Percentiles rank a stretch among this genome's conserved stretches.
phyloP scores from a whole-genome alignment of 1,139 yeast species.

The Candida pseudoviswanathii region DNA sequence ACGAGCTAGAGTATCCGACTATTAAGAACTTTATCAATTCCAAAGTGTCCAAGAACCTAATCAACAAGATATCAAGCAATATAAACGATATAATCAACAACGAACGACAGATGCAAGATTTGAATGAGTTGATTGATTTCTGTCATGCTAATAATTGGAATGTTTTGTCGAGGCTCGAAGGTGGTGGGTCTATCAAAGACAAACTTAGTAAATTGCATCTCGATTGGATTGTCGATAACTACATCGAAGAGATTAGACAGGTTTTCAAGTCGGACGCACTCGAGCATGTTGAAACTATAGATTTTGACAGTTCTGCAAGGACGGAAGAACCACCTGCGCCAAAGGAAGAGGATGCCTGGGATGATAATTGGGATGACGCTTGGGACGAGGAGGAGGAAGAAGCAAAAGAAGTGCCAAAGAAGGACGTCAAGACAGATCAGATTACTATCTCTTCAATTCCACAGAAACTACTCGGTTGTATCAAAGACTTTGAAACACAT shows the following conservation, averaged over 20 bases:
- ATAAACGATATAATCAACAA: constrained; percentile 28
- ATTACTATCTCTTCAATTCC: constrained; percentile 25
- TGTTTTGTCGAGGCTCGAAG: constrained; percentile 24
- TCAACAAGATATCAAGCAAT: constrained; percentile 32
- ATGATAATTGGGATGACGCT: constrained; percentile 28
- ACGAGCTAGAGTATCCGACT: constrained; percentile 24
- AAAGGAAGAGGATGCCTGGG: constrained; percentile 19
- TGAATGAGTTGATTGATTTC: constrained; percentile 27
- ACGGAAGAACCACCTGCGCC: constrained; percentile 1
- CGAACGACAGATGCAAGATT: constrained; percentile 18
- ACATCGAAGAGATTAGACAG: constrained; percentile 25
- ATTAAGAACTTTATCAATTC: constrained; percentile 31
- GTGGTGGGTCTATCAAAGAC: constrained; percentile 16
- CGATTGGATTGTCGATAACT: constrained; percentile 34
- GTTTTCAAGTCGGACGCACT: constrained; percentile 18
- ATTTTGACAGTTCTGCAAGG: constrained; percentile 13
- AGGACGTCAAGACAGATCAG: neutral
- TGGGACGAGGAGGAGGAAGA: constrained; percentile 20
- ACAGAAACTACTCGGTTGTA: constrained; percentile 20
- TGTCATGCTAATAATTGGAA: constrained; percentile 32
- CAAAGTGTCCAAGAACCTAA: constrained; percentile 32
- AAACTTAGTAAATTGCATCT: constrained; percentile 30
- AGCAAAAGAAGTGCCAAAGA: constrained; percentile 2
- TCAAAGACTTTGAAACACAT: constrained; percentile 23
- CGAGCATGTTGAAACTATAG: constrained; percentile 15